Conservation (phyloP, 1,284 basidiomycete species). For the Rhodotorula sp. region DNA sequence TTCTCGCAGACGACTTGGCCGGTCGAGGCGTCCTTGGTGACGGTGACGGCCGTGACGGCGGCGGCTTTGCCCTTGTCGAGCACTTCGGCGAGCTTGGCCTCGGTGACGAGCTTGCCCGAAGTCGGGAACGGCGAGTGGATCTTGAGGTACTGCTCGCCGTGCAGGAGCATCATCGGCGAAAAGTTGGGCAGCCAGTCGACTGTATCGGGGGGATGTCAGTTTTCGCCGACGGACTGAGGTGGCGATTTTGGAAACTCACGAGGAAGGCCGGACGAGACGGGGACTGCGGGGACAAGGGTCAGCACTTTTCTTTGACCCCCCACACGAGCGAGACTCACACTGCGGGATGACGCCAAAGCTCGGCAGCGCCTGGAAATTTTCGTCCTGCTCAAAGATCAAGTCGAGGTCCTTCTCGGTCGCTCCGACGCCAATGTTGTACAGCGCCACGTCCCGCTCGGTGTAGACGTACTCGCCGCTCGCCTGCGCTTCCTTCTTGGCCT, state of each 20-base stretch:
- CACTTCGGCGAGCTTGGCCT: conserved; percentile 69
- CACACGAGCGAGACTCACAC: not conserved
- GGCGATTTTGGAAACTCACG: conserved; percentile 25
- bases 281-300: conserved; percentile 57
- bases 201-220: no score
- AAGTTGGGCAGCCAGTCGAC: conserved; percentile 91
- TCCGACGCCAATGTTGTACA: conserved; percentile 96
- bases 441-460: conserved; percentile 75
- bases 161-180: conserved; percentile 90
- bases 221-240: no score
- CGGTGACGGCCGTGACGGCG: conserved; percentile 72
- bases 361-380: conserved; percentile 80
- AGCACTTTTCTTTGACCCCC: not conserved
- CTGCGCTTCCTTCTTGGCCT: conserved; percentile 68
- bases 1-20: conserved; percentile 88
- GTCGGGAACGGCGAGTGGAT: conserved; percentile 83
- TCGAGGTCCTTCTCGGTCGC: conserved; percentile 88
- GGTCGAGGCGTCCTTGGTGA: conserved; percentile 73
- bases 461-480: conserved; percentile 68
- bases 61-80: conserved; percentile 87
- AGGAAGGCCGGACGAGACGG: conserved; percentile 57
- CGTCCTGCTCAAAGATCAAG: conserved; percentile 86
- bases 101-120: conserved; percentile 74
- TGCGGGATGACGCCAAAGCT: conserved; percentile 92
- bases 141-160: conserved; percentile 93